Base-by-base conservation (phyloP, 2,329 filamentous ascomycete genomes). In the Aspergillus jensenii region DNA sequence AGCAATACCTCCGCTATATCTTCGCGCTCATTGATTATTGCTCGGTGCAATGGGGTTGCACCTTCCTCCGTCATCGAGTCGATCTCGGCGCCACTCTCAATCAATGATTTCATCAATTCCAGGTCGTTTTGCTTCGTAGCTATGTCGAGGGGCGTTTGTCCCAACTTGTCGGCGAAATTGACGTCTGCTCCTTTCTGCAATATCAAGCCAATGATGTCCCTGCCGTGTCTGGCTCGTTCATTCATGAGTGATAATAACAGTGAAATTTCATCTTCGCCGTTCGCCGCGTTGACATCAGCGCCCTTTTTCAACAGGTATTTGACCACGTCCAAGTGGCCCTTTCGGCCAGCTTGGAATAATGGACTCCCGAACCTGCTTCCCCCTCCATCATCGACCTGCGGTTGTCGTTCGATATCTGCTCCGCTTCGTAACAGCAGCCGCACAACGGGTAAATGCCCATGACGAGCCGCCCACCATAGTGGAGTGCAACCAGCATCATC, bases 301-400 rank as follows among this genome's bases (percentile, higher is more conserved):
- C 63, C 63, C 27, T 65, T 66, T 33, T 65, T 63, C 19, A 72
- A 47, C 23, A 72, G 60, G 21, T 71, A 65, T 46, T 62, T 61
- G n/a, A 68, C 64, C 31, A 72, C 62, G 4, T 65, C 66, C 9
- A 58, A 23, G 33, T 70, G 65, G 6, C 64, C 65, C 21, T 61
- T 59, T 21, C 57, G 51, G 52, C 61, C 57, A 27, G 70, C 70
- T 35, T 65, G 62, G 23, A 66, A 68, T 39, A 67, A 56, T 9
- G 67, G 62, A 3, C 59, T 67, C 8, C 60, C 61, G 12, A 51
- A 58, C 7, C 40, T 60, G 31, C 48, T 35, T 5, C 31, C 57
- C n/a, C 21, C 53, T 2, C 52, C 56, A 23, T 46, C 55, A 12
- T 33, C 25, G 4, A 50, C 21, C 8, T 52, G 45, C 1, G 64